Evolutionary conservation across 2,329 filamentous ascomycete species (phyloP).

Genomic region (Aspergillus fumigatus): DNA sequence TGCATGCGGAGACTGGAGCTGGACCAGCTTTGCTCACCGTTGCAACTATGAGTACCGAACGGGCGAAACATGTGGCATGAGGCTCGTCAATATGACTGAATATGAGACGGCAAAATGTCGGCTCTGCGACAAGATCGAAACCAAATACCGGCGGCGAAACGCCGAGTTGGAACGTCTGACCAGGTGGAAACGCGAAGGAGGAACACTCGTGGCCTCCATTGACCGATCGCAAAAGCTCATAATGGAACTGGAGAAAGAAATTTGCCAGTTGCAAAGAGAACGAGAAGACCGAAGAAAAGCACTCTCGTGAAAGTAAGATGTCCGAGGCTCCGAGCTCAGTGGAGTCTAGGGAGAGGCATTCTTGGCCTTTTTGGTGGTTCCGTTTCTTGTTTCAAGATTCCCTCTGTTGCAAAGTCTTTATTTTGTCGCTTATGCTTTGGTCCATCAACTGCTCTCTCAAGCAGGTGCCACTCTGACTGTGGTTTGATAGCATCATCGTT

Average conservation of each 20-base stretch:
- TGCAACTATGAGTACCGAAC: conserved; percentile 94
- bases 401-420: conserved; percentile 13
- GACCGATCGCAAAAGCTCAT: conserved; percentile 69
- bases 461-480: conserved; percentile 11
- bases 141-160: conserved; percentile 69
- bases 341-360: conserved; percentile 10
- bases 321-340: background rate
- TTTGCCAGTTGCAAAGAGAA: conserved; percentile 61
- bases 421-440: conserved; percentile 13
- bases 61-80: conserved; percentile 93
- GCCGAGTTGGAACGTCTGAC: conserved; percentile 71
- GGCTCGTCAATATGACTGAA: conserved; percentile 73
- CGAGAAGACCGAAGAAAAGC: conserved; percentile 37
- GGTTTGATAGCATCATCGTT: conserved; percentile 23
- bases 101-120: conserved; percentile 65
- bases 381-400: conserved; percentile 18
- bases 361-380: conserved; percentile 16
- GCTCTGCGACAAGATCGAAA: conserved; percentile 82
- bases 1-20: conserved; percentile 86
- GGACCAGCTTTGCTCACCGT: conserved; percentile 87
- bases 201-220: conserved; percentile 55
- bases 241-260: conserved; percentile 65
- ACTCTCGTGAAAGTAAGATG: conserved; percentile 16
- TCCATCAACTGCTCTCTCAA: conserved; percentile 27
- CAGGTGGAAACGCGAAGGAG: conserved; percentile 71